Percentiles rank a stretch among this genome's conserved stretches.
Evolutionary conservation across 1,139 yeast genomes (phyloP).

Genomic region (Geotrichum restrictum): DNA sequence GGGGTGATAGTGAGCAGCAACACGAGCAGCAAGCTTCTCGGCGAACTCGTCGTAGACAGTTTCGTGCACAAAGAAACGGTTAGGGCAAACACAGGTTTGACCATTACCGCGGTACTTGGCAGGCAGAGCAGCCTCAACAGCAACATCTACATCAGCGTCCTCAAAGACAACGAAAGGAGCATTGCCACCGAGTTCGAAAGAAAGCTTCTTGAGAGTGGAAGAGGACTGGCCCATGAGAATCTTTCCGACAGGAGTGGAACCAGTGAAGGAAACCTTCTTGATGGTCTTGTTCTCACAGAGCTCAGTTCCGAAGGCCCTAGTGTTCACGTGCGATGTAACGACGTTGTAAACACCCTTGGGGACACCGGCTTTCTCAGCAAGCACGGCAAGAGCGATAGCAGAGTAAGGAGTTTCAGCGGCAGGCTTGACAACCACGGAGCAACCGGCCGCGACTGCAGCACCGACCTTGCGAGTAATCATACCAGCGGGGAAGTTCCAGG

Average conservation of each 20-base stretch:
- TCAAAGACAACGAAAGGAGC: slow-evolving; percentile 87
- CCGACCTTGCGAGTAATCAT: slow-evolving; percentile 91
- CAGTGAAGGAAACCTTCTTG: slow-evolving; percentile 82
- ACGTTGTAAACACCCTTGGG: slow-evolving; percentile 83
- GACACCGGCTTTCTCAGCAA: slow-evolving; percentile 75
- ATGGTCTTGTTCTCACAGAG: slow-evolving; percentile 66
- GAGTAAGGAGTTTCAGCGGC: slow-evolving; percentile 86
- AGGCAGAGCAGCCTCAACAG: slow-evolving; percentile 67
- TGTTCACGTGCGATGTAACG: slow-evolving; percentile 52
- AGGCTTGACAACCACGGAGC: slow-evolving; percentile 85
- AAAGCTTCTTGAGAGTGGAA: slow-evolving; percentile 72
- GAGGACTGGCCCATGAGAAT: slow-evolving; percentile 74
- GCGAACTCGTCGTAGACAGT: slow-evolving; percentile 59
- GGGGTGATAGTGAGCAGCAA: slow-evolving; percentile 49
- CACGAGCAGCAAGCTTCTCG: slow-evolving; percentile 49
- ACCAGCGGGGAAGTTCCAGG: slow-evolving; percentile 95
- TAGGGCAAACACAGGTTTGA: slow-evolving; percentile 81
- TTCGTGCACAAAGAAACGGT: slow-evolving; percentile 65
- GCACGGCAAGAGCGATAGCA: slow-evolving; percentile 73
- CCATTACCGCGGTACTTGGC: slow-evolving; percentile 73
- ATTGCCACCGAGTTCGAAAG: slow-evolving; percentile 90
- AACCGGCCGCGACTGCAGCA: slow-evolving; percentile 91
- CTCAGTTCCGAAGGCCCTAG: slow-evolving; percentile 57
- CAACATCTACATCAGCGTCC: slow-evolving; percentile 74
- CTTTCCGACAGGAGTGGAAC: slow-evolving; percentile 82